Evolutionary conservation across 192 early-diverging fungal genomes (phyloP).

Genomic region (Jimgerdemannia flammicorona): DNA sequence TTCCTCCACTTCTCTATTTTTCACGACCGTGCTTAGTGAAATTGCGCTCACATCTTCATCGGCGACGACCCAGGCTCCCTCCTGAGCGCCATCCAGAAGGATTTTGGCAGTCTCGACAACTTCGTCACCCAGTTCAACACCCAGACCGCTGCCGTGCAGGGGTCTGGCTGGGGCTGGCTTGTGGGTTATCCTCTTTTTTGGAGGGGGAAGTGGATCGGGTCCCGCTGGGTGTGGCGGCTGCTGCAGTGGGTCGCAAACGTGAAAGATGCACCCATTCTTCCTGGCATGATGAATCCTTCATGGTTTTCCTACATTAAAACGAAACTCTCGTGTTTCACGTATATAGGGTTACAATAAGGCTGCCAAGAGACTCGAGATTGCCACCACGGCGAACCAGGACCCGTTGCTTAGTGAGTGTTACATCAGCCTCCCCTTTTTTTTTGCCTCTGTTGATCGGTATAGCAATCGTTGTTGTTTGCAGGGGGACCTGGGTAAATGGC

Average conservation of each 20-base stretch:
- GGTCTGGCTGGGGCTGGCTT: constrained; percentile 97
- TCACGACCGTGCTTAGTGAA: no score
- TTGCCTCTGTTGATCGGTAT: neutral
- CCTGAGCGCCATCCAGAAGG: constrained; percentile 66
- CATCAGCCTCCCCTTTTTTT: neutral
- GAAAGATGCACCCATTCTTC: no score
- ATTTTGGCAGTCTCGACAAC: constrained; percentile 83
- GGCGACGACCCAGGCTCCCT: constrained; percentile 30
- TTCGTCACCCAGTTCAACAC: constrained; percentile 76
- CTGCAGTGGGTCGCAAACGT: no score
- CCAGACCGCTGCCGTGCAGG: constrained; percentile 81
- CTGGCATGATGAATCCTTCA: no score
- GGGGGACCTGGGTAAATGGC: no score
- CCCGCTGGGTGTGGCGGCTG: neutral
- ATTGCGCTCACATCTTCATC: no score
- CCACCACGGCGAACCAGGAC: constrained; percentile 90
- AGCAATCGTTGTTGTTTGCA: neutral
- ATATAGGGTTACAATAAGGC: constrained; percentile 75
- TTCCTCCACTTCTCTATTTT: no score
- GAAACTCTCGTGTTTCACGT: neutral
- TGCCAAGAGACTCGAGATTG: constrained; percentile 76
- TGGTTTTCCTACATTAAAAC: no score
- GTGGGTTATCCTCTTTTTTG: constrained; percentile 25
- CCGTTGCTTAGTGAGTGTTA: constrained; percentile 43
- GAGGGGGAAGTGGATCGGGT: neutral